These are phyloP conservation scores for Plasmodium relictum DNA, from an alignment of 169 alveolate species.

Conservation along the genomic window DNA sequence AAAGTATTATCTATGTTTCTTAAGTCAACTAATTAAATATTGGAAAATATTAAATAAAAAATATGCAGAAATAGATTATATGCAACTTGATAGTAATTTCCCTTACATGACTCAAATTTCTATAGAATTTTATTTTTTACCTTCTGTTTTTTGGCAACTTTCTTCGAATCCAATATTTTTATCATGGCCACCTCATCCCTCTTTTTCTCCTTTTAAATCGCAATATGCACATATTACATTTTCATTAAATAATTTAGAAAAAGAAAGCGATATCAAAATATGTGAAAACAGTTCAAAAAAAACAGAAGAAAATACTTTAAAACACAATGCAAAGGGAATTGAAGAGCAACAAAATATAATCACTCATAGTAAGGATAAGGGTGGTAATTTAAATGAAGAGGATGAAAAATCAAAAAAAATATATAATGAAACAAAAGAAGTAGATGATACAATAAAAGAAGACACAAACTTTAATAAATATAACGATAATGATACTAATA, in stretches of 20 bases:
- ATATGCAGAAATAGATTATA: conserved; percentile 52
- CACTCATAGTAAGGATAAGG: background rate
- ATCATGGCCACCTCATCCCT: conserved; percentile 76
- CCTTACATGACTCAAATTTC: conserved; percentile 51
- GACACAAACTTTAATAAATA: too few relatives aligned
- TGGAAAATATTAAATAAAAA: conserved; percentile 66
- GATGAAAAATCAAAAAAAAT: background rate
- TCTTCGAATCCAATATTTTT: conserved; percentile 70
- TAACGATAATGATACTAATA: too few relatives aligned
- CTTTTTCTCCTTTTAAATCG: conserved; percentile 75
- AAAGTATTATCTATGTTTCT: conserved; percentile 61
- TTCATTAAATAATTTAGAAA: conserved; percentile 6
- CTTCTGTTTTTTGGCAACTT: conserved; percentile 64
- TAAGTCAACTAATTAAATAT: conserved; percentile 50
- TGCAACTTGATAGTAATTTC: conserved; percentile 68
- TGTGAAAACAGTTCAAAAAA: background rate
- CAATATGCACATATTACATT: conserved; percentile 74
- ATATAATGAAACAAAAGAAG: too few relatives aligned
- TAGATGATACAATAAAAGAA: background rate
- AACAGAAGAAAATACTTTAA: too few relatives aligned
- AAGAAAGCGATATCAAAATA: background rate
- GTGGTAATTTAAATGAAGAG: background rate
- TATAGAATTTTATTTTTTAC: conserved; percentile 59
- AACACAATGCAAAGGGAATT: background rate
- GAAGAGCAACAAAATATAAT: background rate